Evolutionary conservation across 1,284 basidiomycete genomes (phyloP), one percentile per base, ranked within the genome.

Genomic region (Paramarasmius palmivorus): DNA sequence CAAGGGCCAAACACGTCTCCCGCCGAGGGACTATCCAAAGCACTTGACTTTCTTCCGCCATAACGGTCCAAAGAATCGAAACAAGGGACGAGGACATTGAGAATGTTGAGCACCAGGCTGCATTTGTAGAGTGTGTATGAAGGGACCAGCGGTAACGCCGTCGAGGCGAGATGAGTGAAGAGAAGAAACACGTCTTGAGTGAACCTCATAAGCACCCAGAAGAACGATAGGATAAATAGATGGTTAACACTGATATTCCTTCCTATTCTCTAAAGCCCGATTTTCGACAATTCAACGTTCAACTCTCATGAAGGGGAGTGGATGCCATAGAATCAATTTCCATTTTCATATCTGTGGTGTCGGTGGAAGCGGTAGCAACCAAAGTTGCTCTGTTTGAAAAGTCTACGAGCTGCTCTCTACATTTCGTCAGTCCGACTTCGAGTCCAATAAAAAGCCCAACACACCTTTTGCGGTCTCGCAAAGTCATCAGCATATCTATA

Each of bases 391-490:
- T 39, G 17, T 65, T 59, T 2, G 76, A 69, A 57, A 82, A 80
- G 6, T 69, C 63, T 2, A 57, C 62, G 0, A 82, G 68, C 54
- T 79, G 77, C 46, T 69, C 53, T 37, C 48, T 15, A 41, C 15
- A 48, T 42, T 42, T 14, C 19, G 38, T 44, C n/a, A n/a, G n/a
- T n/a, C 3, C 52, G 14, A 45, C 29, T 41, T 10, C 37, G 23
- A 44, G 19, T 25, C 20, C 23, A n/a, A n/a, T n/a, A n/a, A n/a
- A n/a, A n/a, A 25, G 20, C 25, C 2, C 37, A 25, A 62, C 73
- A 39, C 52, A 86, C 86, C 73, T 70, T 68, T 86, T 89, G 42
- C 79, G 75, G 54, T 82, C 76, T 57, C 77, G 75, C 51, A 89
- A 58, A 23, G 68, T 72, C 59, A 82, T 78, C 14, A 90, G 68